Evolutionary conservation across 2,329 filamentous ascomycete genomes (phyloP), one percentile per base, ranked within the genome.

Genomic region (Venturia effusa): DNA sequence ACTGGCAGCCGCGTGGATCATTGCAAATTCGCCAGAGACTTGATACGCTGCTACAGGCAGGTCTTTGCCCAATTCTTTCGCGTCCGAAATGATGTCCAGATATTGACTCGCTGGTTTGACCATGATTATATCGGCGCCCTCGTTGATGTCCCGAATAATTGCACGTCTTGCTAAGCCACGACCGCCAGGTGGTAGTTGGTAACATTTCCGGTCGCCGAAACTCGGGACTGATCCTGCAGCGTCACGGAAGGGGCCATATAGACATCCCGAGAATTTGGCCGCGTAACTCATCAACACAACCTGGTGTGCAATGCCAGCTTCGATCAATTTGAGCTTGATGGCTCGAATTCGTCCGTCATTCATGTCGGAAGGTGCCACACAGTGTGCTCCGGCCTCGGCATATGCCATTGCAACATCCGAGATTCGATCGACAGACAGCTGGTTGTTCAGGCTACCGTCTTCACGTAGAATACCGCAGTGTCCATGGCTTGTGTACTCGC

Each of bases 41-140:
- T 99, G 94, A 75, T 99, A 99, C 27, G 94, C 93, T 1, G 94
- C 93, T 41, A 99, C 83, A 1, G 94, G 94, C 75, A 97, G 82
- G 74, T 97, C 92, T 73, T 87, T 88, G 65, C 90, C 93, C 63
- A 97, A 83, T 63, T 97, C 92, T 80, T 96, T 97, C 62, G 94
- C 94, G 73, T 99, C 94, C 69, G 90, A 91, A 75, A 99, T 97
- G 71, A 99, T 96, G 76, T 99, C 94, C 57, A 99, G 83, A 74
- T 96, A 99, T 75, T 93, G 91, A 70, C 89, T 89, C 11, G 94
- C 94, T 1, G 94, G 94, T 82, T 99, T 99, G 67, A 99, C 94
- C 93, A 99, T 97, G 77, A 99, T 96, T 69, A 97, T 91, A 72
- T 99, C 94, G 24, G 94, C 94, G 32, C 94, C 94, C 77, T 99